Evolutionary conservation across 2,329 filamentous ascomycete genomes (phyloP).

Genomic region (Cladosporium oxysporum): DNA sequence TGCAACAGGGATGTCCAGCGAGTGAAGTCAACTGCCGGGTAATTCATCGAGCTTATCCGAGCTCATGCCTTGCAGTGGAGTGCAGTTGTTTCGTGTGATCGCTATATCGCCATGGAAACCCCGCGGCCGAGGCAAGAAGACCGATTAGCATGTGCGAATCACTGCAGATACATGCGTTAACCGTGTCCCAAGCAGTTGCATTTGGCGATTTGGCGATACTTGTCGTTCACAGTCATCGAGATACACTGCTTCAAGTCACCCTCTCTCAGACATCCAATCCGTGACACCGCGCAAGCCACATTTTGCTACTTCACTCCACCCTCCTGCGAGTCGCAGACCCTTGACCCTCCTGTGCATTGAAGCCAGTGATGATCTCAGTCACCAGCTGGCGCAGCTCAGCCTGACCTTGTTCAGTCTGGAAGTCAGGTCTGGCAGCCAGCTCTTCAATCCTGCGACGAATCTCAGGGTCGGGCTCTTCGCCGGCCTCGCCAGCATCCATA

Average conservation of each 20-base stretch:
- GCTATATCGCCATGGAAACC: not conserved
- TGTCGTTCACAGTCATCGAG: not conserved
- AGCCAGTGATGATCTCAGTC: slow-evolving; percentile 72
- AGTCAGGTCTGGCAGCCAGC: slow-evolving; percentile 79
- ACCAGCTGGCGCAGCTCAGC: slow-evolving; percentile 75
- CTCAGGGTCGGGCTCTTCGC: slow-evolving; percentile 70
- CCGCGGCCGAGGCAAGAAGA: not conserved
- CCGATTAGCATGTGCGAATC: not conserved
- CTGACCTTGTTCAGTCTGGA: slow-evolving; percentile 78
- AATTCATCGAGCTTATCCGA: slow-evolving; percentile 13
- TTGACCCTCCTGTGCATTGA: slow-evolving; percentile 59
- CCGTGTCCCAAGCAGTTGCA: not conserved
- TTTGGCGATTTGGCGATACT: not conserved
- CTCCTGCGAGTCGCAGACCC: slow-evolving; percentile 39
- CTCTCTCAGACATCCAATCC: not conserved
- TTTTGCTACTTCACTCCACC: slow-evolving; percentile 10
- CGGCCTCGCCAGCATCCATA: slow-evolving; percentile 61
- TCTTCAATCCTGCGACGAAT: slow-evolving; percentile 87
- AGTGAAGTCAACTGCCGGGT: slow-evolving; percentile 8
- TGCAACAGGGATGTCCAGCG: not conserved
- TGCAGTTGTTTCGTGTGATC: not conserved
- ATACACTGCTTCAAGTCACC: not conserved
- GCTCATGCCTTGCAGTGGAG: not conserved
- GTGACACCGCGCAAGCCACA: not conserved
- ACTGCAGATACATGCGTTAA: not conserved